A percentile compares a stretch with the other conserved stretches of the same genome.
Evolutionary conservation across 371 early-diverging fungal species (phyloP).

Genomic region (Mucor racemosus): DNA sequence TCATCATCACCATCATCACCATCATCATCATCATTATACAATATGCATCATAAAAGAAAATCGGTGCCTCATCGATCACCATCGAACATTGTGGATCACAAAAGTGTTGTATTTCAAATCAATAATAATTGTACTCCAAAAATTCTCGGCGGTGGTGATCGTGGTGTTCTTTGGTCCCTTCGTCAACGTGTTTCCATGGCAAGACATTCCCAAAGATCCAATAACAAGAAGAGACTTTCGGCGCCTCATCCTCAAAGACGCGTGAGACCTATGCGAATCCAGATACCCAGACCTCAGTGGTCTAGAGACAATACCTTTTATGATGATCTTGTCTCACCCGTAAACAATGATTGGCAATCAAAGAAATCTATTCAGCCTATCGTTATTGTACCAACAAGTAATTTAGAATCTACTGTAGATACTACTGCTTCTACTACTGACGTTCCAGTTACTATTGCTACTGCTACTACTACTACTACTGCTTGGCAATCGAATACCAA

Average conservation of each 20-base stretch:
- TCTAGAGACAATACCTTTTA: slow-evolving; percentile 17
- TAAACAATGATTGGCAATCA: slow-evolving; percentile 9
- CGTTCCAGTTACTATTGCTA: background rate
- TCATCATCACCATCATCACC: slow-evolving; percentile 6
- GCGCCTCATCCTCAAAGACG: slow-evolving; percentile 22
- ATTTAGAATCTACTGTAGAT: background rate
- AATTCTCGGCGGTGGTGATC: slow-evolving; percentile 10
- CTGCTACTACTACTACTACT: background rate
- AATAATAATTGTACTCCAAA: slow-evolving; percentile 7
- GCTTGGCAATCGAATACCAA: slow-evolving; percentile 4
- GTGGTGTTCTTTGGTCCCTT: slow-evolving; percentile 26
- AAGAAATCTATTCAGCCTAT: slow-evolving; percentile 10
- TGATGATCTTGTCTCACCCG: slow-evolving; percentile 19
- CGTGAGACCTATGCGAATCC: slow-evolving; percentile 28
- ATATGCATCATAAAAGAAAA: slow-evolving; percentile 15
- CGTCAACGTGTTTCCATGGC: slow-evolving; percentile 25
- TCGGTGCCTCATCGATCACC: slow-evolving; percentile 31
- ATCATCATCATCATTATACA: background rate
- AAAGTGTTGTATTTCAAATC: slow-evolving; percentile 30
- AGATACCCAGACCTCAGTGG: slow-evolving; percentile 33
- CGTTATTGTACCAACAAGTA: background rate
- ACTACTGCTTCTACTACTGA: background rate
- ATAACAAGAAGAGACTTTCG: slow-evolving; percentile 23
- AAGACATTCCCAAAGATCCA: slow-evolving; percentile 5
- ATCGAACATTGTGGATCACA: slow-evolving; percentile 11